These are phyloP conservation scores for Dicorynia guianensis DNA, from an alignment of 306 rosid genomes.

Conservation along the genomic window DNA sequence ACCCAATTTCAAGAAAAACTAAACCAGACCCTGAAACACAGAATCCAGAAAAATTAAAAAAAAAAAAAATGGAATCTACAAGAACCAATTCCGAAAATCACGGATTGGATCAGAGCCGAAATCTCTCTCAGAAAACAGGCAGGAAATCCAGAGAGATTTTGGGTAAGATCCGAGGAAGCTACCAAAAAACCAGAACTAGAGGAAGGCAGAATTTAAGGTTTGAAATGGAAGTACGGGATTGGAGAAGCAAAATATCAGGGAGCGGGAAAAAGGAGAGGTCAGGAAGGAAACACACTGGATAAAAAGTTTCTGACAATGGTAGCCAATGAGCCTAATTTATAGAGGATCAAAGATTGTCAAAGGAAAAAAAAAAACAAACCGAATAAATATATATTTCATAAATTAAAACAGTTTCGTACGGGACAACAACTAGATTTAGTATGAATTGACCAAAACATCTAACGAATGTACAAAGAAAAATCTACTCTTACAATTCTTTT, in stretches of 20 bases:
- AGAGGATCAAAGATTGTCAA: background rate
- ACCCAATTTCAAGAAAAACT: background rate
- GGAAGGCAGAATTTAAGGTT: background rate
- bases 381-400: too few relatives aligned
- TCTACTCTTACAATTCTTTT: too few relatives aligned
- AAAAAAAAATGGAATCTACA: conserved; percentile 2
- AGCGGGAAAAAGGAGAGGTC: background rate
- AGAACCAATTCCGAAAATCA: conserved; percentile 28
- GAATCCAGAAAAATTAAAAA: background rate
- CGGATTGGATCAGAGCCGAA: conserved; percentile 1
- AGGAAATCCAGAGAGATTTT: conserved; percentile 10
- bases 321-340: background rate
- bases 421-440: too few relatives aligned
- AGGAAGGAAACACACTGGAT: background rate
- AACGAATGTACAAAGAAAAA: too few relatives aligned
- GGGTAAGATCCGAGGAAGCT: background rate
- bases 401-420: too few relatives aligned
- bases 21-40: conserved; percentile 5
- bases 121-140: background rate
- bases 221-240: background rate
- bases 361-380: background rate
- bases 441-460: too few relatives aligned
- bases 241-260: too few relatives aligned
- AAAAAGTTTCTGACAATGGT: background rate
- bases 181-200: background rate